phyloP scores from a whole-genome alignment of 495 filamentous ascomycete species.

The Coniosporium apollinis region DNA sequence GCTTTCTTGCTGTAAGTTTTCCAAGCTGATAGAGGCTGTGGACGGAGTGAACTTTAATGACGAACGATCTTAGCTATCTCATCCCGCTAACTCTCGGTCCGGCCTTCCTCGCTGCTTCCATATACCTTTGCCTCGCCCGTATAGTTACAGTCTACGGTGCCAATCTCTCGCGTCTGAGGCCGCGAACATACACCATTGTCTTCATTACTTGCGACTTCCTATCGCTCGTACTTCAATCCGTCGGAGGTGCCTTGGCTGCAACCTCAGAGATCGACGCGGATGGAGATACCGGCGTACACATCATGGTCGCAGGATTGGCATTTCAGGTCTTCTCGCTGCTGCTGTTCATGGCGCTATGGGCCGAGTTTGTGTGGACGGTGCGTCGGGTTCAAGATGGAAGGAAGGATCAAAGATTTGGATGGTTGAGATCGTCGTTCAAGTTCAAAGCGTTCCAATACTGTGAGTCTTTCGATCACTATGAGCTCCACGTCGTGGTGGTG shows the following conservation, averaged over 20 bases:
- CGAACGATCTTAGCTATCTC: conserved; percentile 26
- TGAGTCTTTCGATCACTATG: neutral
- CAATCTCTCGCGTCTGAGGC: conserved; percentile 43
- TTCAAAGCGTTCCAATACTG: conserved; percentile 9
- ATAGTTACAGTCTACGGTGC: conserved; percentile 42
- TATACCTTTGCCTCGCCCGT: conserved; percentile 47
- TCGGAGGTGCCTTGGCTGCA: conserved; percentile 43
- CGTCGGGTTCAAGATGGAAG: too few species aligned
- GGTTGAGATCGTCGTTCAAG: conserved; percentile 1
- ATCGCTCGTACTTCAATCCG: conserved; percentile 45
- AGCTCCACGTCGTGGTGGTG: too few species aligned
- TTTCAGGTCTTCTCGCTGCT: conserved; percentile 38
- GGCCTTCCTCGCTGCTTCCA: conserved; percentile 44
- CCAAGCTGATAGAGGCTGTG: neutral
- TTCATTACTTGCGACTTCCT: conserved; percentile 48
- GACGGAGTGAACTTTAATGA: neutral
- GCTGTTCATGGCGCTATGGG: conserved; percentile 33
- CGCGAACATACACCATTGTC: conserved; percentile 33
- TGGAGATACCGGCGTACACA: conserved; percentile 33
- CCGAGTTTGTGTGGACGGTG: conserved; percentile 33
- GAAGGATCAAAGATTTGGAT: conserved; percentile 4
- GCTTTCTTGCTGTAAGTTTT: conserved; percentile 19
- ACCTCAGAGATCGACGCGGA: conserved; percentile 25
- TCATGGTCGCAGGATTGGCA: conserved; percentile 49
- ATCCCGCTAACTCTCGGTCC: conserved; percentile 48